These are phyloP conservation scores for Manihot esculenta DNA, from an alignment of 441 rosid genomes.

Conservation along the genomic window DNA sequence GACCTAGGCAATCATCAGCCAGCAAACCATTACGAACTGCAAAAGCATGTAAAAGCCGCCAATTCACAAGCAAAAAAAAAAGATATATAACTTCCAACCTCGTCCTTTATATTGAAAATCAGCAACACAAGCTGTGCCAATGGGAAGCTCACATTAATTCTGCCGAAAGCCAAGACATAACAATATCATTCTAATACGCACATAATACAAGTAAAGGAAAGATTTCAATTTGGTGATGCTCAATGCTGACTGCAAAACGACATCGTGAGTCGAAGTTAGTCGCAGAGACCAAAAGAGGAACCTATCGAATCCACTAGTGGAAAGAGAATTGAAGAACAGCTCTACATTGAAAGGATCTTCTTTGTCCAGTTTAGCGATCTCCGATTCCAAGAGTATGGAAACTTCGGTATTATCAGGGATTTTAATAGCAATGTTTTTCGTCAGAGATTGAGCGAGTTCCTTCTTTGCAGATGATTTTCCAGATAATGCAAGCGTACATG, in stretches of 20 bases:
- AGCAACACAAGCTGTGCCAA: constrained; percentile 76
- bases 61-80: background rate
- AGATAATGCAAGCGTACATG: constrained; percentile 45
- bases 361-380: constrained; percentile 32
- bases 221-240: constrained; percentile 21
- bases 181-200: background rate
- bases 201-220: background rate
- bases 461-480: constrained; percentile 64
- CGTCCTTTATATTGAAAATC: constrained; percentile 78
- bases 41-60: background rate
- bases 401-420: constrained; percentile 43
- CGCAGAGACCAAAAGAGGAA: constrained; percentile 82
- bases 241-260: constrained; percentile 59
- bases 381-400: constrained; percentile 44
- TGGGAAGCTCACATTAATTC: constrained; percentile 83
- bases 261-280: constrained; percentile 75
- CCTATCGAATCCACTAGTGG: constrained; percentile 64
- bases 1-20: too few species aligned
- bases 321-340: constrained; percentile 49
- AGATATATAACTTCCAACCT: too few species aligned
- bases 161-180: constrained; percentile 26
- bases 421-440: constrained; percentile 44
- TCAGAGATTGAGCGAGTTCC: constrained; percentile 49
- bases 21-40: background rate
- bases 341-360: constrained; percentile 49